Conservation (phyloP, 2,329 filamentous ascomycete genomes). For the Calonectria crousiana region DNA sequence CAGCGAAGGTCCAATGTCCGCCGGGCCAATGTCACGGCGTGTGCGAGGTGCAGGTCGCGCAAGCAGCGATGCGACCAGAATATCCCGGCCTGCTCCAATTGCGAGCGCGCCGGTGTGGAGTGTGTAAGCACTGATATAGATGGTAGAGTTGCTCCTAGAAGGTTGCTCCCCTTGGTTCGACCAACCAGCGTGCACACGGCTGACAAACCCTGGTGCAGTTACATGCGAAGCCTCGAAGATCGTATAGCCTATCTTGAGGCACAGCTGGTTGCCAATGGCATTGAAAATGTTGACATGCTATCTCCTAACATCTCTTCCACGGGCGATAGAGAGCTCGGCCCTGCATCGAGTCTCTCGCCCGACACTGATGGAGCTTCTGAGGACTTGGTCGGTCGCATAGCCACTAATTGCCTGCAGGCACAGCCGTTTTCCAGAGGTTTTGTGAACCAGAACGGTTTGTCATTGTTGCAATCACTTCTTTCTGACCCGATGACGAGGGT, state of each 20-base stretch:
- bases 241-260: slow-evolving; percentile 40
- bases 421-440: slow-evolving; percentile 2
- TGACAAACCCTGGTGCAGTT: slow-evolving; percentile 26
- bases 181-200: neutral
- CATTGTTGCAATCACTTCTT: slow-evolving; percentile 2
- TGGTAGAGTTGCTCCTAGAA: slow-evolving; percentile 29
- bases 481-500: slow-evolving; percentile 6
- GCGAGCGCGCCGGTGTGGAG: slow-evolving; percentile 25
- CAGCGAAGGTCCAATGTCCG: slow-evolving; percentile 28
- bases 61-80: slow-evolving; percentile 40
- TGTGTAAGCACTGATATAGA: slow-evolving; percentile 37
- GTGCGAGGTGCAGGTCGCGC: slow-evolving; percentile 32
- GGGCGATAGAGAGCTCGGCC: neutral
- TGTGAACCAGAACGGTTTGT: slow-evolving; percentile 15
- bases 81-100: slow-evolving; percentile 36
- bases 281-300: slow-evolving; percentile 22
- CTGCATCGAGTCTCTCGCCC: neutral
- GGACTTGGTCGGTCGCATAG: slow-evolving; percentile 14
- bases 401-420: slow-evolving; percentile 1
- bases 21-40: slow-evolving; percentile 38
- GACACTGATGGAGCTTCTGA: neutral
- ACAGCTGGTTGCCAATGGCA: slow-evolving; percentile 2
- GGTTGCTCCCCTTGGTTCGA: slow-evolving; percentile 9
- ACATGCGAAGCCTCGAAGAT: slow-evolving; percentile 44
- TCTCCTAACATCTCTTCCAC: neutral